Evolutionary conservation across 805 yeast genomes (phyloP), one percentile per base, ranked within the genome.

Genomic region (Zygosaccharomyces pseudorouxii): DNA sequence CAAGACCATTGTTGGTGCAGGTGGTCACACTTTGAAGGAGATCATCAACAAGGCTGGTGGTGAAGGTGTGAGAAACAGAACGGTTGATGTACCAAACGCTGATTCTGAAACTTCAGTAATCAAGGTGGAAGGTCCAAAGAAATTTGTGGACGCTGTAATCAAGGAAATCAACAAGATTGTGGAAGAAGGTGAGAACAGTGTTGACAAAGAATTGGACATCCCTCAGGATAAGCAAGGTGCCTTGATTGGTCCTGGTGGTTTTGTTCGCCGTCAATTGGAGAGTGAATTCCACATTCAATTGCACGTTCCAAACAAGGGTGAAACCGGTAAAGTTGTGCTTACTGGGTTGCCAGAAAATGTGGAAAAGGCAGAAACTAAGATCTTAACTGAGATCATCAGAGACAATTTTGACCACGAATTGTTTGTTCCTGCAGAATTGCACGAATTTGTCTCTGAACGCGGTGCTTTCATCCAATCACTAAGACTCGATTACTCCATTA

Each of bases 31-130:
- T 18, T 80, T 86, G 71, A 80, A 83, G 56, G 86, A 81, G 42
- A 86, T 93, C 46, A 80, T 90, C 45, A 60, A 78, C 42, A 78
- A 78, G 46, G 96, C 97, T 33, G 96, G 97, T 52, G 89, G 85
- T 45, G 68, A 64, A 42, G 65, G 62, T 14, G 57, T 67, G 70
- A 48, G 84, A 79, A 52, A 48, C 53, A 67, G 61, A 44, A 50
- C 55, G 12, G 59, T 66, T 6, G 63, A 64, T 80, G 55, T 75
- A 87, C 97, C 98, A 45, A 76, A 79, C 47, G 80, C 77, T 51
- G 79, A 76, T 31, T 76, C 85, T 14, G 84, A 76, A 8, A 76
- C 84, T 14, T 64, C 63, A 18, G 74, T 74, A 42, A 74, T 93
- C 53, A 75, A 78, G 41, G 78, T 86, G 39, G 72, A 79, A 57